These are phyloP conservation scores for Oryza brachyantha DNA, from an alignment of 176 grass and related monocot genomes.

Conservation along the genomic window DNA sequence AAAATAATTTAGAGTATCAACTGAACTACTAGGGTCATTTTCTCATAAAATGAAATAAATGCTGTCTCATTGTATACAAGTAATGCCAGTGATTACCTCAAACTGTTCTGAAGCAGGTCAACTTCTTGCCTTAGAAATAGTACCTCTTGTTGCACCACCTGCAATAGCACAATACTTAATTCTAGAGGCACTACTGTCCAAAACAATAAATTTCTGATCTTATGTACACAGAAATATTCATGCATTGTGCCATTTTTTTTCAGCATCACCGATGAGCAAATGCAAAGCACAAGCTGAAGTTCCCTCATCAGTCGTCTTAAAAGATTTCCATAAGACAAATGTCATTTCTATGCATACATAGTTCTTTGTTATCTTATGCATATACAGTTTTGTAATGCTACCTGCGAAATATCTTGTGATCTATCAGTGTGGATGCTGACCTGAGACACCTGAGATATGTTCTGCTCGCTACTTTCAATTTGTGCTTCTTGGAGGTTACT, in stretches of 20 bases:
- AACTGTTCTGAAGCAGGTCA: conserved; percentile 68
- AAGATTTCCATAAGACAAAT: neutral
- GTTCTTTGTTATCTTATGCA: no score
- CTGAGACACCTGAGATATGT: conserved; percentile 48
- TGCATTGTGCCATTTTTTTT: no score
- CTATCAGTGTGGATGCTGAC: conserved; percentile 11
- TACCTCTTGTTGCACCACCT: conserved; percentile 61
- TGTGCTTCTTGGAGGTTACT: conserved; percentile 29
- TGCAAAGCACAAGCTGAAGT: neutral
- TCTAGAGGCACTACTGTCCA: neutral
- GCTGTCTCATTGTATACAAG: neutral
- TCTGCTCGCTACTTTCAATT: conserved; percentile 34
- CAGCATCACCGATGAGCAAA: neutral
- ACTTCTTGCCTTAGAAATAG: conserved; percentile 55
- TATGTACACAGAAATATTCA: no score
- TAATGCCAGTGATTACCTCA: conserved; percentile 51
- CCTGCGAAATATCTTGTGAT: conserved; percentile 5
- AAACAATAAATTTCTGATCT: neutral
- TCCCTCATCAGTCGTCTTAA: no score
- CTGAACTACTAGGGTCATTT: neutral
- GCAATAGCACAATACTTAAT: conserved; percentile 5
- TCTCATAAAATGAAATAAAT: neutral
- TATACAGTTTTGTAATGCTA: neutral
- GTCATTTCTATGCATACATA: neutral
- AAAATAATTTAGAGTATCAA: neutral